Conservation (phyloP, 2,329 filamentous ascomycete species). For the Coleophoma crateriformis region DNA sequence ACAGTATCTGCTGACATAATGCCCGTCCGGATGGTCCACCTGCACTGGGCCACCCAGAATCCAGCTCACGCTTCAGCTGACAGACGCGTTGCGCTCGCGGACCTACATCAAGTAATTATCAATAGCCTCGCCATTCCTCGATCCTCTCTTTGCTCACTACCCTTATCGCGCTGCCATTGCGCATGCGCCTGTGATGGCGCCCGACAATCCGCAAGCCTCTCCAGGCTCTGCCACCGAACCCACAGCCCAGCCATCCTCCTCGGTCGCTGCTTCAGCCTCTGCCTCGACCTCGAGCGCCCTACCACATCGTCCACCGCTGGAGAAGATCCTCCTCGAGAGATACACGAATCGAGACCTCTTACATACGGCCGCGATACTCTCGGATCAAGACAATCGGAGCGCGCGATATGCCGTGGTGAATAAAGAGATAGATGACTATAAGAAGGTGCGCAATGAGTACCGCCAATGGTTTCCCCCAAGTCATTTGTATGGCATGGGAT, state of each 20-base stretch:
- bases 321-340: conserved; percentile 52
- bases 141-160: background rate
- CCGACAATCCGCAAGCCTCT: conserved; percentile 20
- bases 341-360: conserved; percentile 61
- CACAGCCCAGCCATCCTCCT: conserved; percentile 10
- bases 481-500: conserved; percentile 67
- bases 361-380: conserved; percentile 46
- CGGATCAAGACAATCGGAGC: conserved; percentile 42
- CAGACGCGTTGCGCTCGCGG: too few species aligned
- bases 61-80: too few species aligned
- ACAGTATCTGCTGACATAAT: too few species aligned
- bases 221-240: conserved; percentile 14
- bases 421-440: conserved; percentile 66
- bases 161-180: conserved; percentile 16
- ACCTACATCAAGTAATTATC: background rate
- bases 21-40: too few species aligned
- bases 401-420: conserved; percentile 58
- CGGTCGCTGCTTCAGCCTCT: conserved; percentile 11
- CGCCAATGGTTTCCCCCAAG: conserved; percentile 50
- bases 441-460: conserved; percentile 49
- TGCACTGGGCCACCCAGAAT: too few species aligned
- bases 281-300: conserved; percentile 11
- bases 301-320: conserved; percentile 24
- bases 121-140: conserved; percentile 2
- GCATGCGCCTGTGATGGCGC: conserved; percentile 27